Evolutionary conservation across 306 rosid species (phyloP).

Genomic region (Mucuna pruriens): DNA sequence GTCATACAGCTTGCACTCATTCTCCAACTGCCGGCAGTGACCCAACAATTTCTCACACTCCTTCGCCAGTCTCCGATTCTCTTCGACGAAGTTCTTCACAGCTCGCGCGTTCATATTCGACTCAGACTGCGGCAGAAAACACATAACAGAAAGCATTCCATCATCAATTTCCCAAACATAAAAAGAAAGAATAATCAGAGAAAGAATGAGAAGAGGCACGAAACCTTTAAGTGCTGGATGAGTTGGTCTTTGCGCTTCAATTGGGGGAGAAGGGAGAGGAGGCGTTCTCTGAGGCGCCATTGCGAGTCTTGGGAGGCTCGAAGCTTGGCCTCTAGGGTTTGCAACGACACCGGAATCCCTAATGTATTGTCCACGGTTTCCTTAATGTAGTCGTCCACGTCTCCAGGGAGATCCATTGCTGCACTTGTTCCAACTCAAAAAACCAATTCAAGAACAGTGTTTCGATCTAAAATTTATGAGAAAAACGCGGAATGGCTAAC

Average conservation of each 20-base stretch:
- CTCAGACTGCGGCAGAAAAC: constrained; percentile 56
- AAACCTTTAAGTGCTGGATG: constrained; percentile 68
- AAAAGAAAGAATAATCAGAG: background rate
- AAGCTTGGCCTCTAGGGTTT: constrained; percentile 68
- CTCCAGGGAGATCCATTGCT: constrained; percentile 68
- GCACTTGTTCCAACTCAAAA: background rate
- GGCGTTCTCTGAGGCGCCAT: constrained; percentile 57
- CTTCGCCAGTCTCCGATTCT: constrained; percentile 75
- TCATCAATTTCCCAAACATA: background rate
- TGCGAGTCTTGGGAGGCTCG: constrained; percentile 64
- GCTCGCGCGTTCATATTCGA: constrained; percentile 80
- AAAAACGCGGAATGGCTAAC: background rate
- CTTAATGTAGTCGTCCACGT: constrained; percentile 61
- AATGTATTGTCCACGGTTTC: constrained; percentile 63
- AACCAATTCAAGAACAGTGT: background rate
- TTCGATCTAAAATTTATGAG: background rate
- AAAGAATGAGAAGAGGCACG: background rate
- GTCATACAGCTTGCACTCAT: constrained; percentile 78
- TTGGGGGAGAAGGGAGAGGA: constrained; percentile 49
- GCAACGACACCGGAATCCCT: constrained; percentile 60
- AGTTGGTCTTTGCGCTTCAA: constrained; percentile 68
- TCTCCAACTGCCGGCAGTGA: constrained; percentile 69
- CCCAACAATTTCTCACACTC: constrained; percentile 60
- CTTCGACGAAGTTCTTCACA: constrained; percentile 82
- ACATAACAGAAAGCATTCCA: background rate